These are phyloP conservation scores for Metschnikowia peoriensis DNA, from an alignment of 805 yeast genomes.

Conservation along the genomic window DNA sequence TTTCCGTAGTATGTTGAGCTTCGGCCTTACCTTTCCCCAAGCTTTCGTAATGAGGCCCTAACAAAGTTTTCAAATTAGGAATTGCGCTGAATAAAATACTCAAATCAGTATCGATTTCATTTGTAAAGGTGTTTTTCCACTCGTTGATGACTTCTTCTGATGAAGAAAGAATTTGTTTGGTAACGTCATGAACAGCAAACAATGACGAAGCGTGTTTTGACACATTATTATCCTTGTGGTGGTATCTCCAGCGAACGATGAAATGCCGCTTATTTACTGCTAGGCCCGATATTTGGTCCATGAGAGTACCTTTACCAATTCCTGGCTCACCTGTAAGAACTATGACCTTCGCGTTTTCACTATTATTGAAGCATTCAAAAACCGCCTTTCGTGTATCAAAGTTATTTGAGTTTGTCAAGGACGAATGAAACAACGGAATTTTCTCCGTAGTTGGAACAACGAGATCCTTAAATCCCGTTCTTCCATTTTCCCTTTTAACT, in stretches of 20 bases:
- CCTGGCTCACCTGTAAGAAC: slow-evolving; percentile 45
- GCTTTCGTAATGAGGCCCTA: slow-evolving; percentile 42
- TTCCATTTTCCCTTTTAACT: slow-evolving; percentile 1
- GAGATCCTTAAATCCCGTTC: slow-evolving; percentile 3
- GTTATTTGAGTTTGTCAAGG: slow-evolving; percentile 6
- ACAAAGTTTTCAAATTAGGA: slow-evolving; percentile 43
- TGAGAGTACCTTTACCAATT: slow-evolving; percentile 43
- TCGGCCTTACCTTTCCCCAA: neutral
- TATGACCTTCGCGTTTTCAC: slow-evolving; percentile 19
- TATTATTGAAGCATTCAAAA: slow-evolving; percentile 6
- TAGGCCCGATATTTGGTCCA: slow-evolving; percentile 36
- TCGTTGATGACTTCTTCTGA: slow-evolving; percentile 31
- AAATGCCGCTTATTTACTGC: slow-evolving; percentile 32
- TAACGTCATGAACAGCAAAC: slow-evolving; percentile 36
- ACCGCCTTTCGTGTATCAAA: neutral
- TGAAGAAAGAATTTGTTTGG: slow-evolving; percentile 42
- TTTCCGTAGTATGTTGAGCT: neutral
- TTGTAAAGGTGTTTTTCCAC: slow-evolving; percentile 42
- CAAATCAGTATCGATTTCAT: slow-evolving; percentile 41
- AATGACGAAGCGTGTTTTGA: slow-evolving; percentile 37
- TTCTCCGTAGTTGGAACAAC: neutral
- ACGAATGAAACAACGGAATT: slow-evolving; percentile 13
- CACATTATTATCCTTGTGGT: slow-evolving; percentile 23
- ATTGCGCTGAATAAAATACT: slow-evolving; percentile 38
- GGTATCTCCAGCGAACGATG: slow-evolving; percentile 32